A percentile compares a stretch with the other conserved stretches of the same genome.
These are phyloP conservation scores for Rhizopogon roseolus DNA, from an alignment of 768 basidiomycete genomes.

Conservation along the genomic window DNA sequence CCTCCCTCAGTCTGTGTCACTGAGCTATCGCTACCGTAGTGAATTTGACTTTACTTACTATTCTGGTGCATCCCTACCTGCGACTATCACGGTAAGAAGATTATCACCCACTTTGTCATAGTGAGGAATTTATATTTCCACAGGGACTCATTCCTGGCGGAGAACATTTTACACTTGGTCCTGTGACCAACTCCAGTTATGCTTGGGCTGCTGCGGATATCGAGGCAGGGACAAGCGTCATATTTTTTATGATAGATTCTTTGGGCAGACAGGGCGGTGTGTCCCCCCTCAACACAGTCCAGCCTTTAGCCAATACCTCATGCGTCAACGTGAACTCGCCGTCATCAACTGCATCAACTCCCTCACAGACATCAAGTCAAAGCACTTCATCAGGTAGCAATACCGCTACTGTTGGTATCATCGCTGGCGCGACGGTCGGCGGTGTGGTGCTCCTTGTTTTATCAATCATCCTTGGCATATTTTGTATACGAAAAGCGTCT, in stretches of 20 bases:
- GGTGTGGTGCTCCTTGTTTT: conserved; percentile 48
- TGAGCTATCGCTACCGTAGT: conserved; percentile 23
- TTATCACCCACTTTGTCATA: neutral
- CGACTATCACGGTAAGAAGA: conserved; percentile 46
- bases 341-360: conserved; percentile 33
- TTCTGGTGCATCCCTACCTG: conserved; percentile 41
- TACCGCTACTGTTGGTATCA: conserved; percentile 41
- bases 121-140: neutral
- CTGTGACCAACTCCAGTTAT: conserved; percentile 28
- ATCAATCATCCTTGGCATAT: conserved; percentile 44
- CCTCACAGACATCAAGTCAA: conserved; percentile 19
- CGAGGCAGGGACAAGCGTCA: conserved; percentile 48
- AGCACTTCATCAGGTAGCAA: conserved; percentile 17
- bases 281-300: conserved; percentile 46
- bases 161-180: conserved; percentile 37
- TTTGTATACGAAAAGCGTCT: conserved; percentile 27
- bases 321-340: conserved; percentile 48
- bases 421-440: conserved; percentile 47
- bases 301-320: conserved; percentile 34
- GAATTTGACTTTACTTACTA: conserved; percentile 44
- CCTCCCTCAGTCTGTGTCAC: neutral
- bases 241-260: conserved; percentile 54
- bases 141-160: conserved; percentile 66
- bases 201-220: conserved; percentile 57
- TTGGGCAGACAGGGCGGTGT: conserved; percentile 52